Base-by-base conservation (phyloP, 2,329 filamentous ascomycete genomes). In the Aspergillus ochraceus region DNA sequence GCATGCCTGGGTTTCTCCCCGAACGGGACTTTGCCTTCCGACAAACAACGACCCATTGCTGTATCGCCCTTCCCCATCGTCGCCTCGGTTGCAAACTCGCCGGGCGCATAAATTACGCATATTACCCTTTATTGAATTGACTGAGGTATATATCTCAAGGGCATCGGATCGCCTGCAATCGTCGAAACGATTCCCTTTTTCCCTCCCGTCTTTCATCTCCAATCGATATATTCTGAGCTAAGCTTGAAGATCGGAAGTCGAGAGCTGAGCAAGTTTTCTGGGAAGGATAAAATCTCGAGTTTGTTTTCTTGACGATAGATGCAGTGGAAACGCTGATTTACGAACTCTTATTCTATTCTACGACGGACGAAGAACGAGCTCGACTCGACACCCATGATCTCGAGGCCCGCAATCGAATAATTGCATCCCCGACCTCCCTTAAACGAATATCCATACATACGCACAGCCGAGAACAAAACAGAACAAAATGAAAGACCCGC, bases 401-500 rank as follows among this genome's bases (percentile, higher is more conserved):
- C 36, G 36, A 42, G 17, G 14, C 0, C 6, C 36, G 36, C 36
- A 42, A 3, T n/a, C 6, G 36, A 42, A 42, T n/a, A 5, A 42
- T n/a, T 17, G 9, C 36, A 2, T 12, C 36, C 6, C 4, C 9
- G 26, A 29, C 36, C 36, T 42, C 6, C 36, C 36, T 6, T 10
- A 12, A 39, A 14, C 36, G 36, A 39, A 12, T 17, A 12, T 11
- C 1, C 11, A n/a, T 14, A 32, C 8, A 29, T 42, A 57, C n/a
- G 56, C 9, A 30, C 26, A 39, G 19, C 6, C 39, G 29, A 32
- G 50, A 50, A 20, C 32, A 1, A 26, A 26, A 26, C 26, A 29
- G 9, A 8, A 2, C 51, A 60, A 60, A 45, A 76, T 76, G 74
- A 72, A 66, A 52, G 71, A 75, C 39, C 63, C 70, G n/a, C 72